Percentiles rank a stretch among this genome's conserved stretches.
These are phyloP conservation scores for Poteriospumella lacustris DNA, from an alignment of 108 stramenopile genomes.

Conservation along the genomic window DNA sequence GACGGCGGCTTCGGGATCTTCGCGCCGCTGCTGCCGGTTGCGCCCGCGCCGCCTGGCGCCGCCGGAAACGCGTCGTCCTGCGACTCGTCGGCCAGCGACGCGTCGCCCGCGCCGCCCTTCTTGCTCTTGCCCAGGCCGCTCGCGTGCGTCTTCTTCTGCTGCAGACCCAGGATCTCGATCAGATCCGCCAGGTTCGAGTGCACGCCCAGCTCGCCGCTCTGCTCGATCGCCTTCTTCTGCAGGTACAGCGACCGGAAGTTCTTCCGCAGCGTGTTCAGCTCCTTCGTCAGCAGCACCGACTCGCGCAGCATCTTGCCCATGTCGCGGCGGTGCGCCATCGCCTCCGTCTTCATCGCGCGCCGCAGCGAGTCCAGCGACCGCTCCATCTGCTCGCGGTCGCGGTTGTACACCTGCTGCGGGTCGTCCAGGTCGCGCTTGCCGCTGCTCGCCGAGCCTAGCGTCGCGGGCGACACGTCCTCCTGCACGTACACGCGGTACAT, in stretches of 20 bases:
- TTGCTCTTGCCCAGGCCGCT: background rate
- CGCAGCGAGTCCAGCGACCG: constrained; percentile 47
- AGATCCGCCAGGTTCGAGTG: background rate
- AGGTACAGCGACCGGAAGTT: background rate
- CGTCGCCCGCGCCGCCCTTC: background rate
- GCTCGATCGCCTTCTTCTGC: constrained; percentile 12
- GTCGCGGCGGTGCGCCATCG: constrained; percentile 46
- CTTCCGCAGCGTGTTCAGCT: constrained; percentile 42
- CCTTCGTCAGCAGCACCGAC: constrained; percentile 52
- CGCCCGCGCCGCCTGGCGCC: background rate
- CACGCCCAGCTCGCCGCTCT: background rate
- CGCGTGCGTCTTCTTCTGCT: background rate
- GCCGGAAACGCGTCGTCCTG: too few relatives aligned
- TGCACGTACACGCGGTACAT: constrained; percentile 53
- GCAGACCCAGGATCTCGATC: constrained; percentile 15
- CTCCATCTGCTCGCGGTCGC: constrained; percentile 57
- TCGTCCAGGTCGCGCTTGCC: constrained; percentile 38
- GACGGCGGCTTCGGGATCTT: background rate
- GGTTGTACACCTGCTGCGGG: constrained; percentile 51
- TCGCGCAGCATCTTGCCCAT: constrained; percentile 48
- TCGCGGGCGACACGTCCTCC: constrained; percentile 22
- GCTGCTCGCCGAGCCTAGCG: background rate
- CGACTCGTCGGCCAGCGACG: too few relatives aligned
- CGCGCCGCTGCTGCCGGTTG: background rate
- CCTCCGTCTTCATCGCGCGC: constrained; percentile 50